Percentiles rank a stretch among this genome's conserved stretches.
phyloP scores from a whole-genome alignment of 2,329 filamentous ascomycete species.

The Fusarium compactum region DNA sequence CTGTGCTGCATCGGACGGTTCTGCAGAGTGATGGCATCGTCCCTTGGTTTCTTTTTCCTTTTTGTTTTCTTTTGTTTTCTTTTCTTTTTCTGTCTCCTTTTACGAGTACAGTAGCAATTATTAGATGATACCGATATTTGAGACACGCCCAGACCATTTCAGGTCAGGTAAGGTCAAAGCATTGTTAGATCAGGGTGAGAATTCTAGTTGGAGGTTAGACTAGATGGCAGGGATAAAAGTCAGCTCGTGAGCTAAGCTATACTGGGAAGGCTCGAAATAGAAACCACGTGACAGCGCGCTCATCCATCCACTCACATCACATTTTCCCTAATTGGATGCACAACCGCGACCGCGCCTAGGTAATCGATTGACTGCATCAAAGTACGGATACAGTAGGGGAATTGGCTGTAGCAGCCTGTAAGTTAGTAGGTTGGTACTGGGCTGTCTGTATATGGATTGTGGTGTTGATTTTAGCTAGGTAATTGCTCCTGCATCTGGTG shows the following conservation, averaged over 20 bases:
- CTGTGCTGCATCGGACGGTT: not conserved
- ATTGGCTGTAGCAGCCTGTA: not conserved
- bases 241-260: constrained; percentile 1
- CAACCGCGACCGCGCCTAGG: constrained; percentile 29
- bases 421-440: not conserved
- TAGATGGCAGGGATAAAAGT: not conserved
- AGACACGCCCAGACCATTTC: constrained; percentile 10
- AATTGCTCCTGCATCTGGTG: not conserved
- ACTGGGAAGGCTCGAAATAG: not conserved
- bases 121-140: constrained; percentile 8
- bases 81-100: not conserved
- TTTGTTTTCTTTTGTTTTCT: not conserved
- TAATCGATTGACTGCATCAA: constrained; percentile 10
- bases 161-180: constrained; percentile 1
- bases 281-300: constrained; percentile 35
- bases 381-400: not conserved
- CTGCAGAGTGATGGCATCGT: constrained; percentile 11
- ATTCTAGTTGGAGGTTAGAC: not conserved
- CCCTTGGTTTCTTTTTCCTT: not conserved
- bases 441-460: not conserved
- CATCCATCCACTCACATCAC: constrained; percentile 19
- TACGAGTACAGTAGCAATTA: not conserved
- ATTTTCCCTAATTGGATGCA: constrained; percentile 4
- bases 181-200: not conserved
- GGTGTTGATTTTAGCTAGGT: not conserved